Base-by-base conservation (phyloP, 345 rosid species). In the Turnera subulata region DNA sequence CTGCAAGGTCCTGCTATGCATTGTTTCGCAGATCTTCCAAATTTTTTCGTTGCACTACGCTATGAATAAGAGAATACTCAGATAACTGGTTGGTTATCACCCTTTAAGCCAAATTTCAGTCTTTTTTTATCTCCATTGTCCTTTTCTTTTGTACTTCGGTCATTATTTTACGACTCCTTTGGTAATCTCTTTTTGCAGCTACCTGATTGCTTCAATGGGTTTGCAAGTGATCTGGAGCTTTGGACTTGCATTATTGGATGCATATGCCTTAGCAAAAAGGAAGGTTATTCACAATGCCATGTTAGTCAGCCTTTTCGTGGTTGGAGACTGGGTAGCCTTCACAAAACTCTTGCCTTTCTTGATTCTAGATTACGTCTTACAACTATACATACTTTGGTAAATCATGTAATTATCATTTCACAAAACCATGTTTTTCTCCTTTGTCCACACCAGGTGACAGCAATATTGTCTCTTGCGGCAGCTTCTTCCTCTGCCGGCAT, bases 151-250 rank as follows among this genome's bases (percentile, higher is more conserved):
- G n/a, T n/a, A n/a, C n/a, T n/a, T n/a, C n/a, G n/a, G n/a, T n/a
- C n/a, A n/a, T n/a, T n/a, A n/a, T n/a, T n/a, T n/a, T n/a, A n/a
- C n/a, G n/a, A n/a, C n/a, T n/a, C n/a, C n/a, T n/a, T n/a, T n/a
- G n/a, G n/a, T n/a, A 29, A 29, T 29, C 35, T 29, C 8, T 23
- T 65, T 65, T 56, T 78, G 74, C 80, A 91, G 98, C 79, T 88
- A 75, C 61, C 71, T 88, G 58, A 78, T 88, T 49, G 92, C 96
- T 65, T 83, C 95, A 47, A 91, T 91, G 98, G 89, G 95, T 66
- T 68, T 91, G 65, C 95, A 88, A 81, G 53, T 80, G 8, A 62
- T 82, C 56, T 91, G 98, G 98, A 86, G 96, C 82, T 79, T 69
- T 11, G 84, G 88, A 44, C 95, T 91, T 17, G 90, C 89, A 4